phyloP scores from a whole-genome alignment of 2,329 filamentous ascomycete genomes.

The Pestalotiopsis sp. region DNA sequence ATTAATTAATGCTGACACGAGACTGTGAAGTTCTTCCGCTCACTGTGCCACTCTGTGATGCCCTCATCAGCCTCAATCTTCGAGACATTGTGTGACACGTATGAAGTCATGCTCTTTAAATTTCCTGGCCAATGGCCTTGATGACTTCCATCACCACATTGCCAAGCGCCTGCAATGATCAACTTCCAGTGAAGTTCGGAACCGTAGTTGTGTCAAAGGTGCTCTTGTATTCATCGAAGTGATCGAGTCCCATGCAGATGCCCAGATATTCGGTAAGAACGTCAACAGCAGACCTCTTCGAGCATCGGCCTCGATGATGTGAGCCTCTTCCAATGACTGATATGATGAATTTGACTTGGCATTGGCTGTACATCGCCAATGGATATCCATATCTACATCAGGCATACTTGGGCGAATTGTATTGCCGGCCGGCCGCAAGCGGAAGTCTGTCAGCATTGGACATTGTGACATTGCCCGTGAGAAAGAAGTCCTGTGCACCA shows the following conservation, averaged over 20 bases:
- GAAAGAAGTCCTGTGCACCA: background rate
- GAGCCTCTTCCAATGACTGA: too few relatives aligned
- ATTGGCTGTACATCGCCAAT: too few relatives aligned
- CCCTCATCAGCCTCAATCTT: background rate
- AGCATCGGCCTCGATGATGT: too few relatives aligned
- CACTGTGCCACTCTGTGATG: background rate
- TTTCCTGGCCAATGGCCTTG: background rate
- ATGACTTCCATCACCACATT: background rate
- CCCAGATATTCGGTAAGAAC: too few relatives aligned
- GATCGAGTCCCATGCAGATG: too few relatives aligned
- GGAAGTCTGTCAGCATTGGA: background rate
- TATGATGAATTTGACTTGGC: too few relatives aligned
- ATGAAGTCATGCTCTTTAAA: slow-evolving; percentile 13
- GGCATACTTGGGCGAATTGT: background rate
- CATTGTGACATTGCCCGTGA: background rate
- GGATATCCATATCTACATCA: too few relatives aligned
- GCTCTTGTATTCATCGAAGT: too few relatives aligned
- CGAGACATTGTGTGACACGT: background rate
- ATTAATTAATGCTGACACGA: slow-evolving; percentile 33
- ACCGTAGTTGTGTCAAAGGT: too few relatives aligned
- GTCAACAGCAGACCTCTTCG: too few relatives aligned
- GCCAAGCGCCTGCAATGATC: background rate
- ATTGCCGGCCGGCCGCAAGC: too few relatives aligned
- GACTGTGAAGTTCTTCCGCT: slow-evolving; percentile 18
- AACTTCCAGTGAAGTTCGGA: background rate